A percentile compares a stretch with the other conserved stretches of the same genome.
phyloP scores from a whole-genome alignment of 140 eudicot genomes.

The Bidens hawaiensis region DNA sequence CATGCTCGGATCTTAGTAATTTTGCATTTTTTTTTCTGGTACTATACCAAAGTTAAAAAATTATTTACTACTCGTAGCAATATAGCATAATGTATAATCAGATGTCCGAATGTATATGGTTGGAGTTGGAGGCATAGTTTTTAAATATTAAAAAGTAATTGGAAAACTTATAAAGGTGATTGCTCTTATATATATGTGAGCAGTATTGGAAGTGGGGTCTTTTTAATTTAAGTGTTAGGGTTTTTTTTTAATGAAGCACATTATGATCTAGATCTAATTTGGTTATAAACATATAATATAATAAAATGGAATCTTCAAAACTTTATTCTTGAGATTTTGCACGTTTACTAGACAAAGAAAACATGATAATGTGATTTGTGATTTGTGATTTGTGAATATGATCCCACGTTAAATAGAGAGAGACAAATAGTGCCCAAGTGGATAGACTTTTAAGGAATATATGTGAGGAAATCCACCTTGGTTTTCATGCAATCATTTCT shows the following conservation, averaged over 20 bases:
- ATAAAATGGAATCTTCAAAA: neutral
- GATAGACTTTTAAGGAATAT: constrained; percentile 15
- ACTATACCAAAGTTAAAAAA: no score
- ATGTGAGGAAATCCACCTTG: constrained; percentile 20
- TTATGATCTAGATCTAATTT: constrained; percentile 1
- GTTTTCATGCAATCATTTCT: neutral
- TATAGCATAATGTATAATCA: neutral
- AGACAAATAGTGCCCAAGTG: constrained; percentile 6
- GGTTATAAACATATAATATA: neutral
- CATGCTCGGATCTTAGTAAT: no score
- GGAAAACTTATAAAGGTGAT: neutral
- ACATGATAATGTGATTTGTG: constrained; percentile 18
- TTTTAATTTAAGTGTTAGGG: neutral
- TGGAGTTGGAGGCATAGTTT: neutral
- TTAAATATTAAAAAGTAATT: neutral
- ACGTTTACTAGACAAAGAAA: constrained; percentile 4
- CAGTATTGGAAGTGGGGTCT: neutral
- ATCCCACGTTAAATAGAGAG: constrained; percentile 13
- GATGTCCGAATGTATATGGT: neutral
- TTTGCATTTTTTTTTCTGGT: no score
- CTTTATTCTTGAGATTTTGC: constrained; percentile 2
- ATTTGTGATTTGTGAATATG: no score
- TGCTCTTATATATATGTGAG: neutral
- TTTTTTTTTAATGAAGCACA: neutral
- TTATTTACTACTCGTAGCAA: no score